Conservation (phyloP, 345 rosid genomes). For the Psidium friedrichsthalianum region DNA sequence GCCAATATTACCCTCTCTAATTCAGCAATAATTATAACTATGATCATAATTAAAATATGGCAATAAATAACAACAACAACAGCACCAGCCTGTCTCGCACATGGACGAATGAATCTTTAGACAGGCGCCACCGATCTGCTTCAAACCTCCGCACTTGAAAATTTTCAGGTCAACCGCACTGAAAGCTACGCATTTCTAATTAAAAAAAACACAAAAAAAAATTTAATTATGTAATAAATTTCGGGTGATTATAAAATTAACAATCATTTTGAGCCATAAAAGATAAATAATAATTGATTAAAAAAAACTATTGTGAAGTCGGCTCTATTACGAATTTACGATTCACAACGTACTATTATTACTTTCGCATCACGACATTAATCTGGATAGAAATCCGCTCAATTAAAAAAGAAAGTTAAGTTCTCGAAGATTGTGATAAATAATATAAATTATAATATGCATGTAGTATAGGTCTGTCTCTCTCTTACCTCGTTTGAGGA, state of each 20-base stretch:
- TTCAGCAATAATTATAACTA: neutral
- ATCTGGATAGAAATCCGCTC: neutral
- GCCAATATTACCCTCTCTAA: neutral
- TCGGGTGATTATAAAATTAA: too few species aligned
- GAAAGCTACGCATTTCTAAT: neutral
- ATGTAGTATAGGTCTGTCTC: too few species aligned
- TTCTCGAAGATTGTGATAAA: neutral
- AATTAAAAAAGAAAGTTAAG: neutral
- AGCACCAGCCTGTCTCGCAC: neutral
- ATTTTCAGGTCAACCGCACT: neutral
- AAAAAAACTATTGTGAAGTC: too few species aligned
- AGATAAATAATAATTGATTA: too few species aligned
- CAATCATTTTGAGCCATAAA: too few species aligned
- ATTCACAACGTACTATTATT: too few species aligned
- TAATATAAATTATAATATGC: neutral
- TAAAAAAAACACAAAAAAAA: neutral
- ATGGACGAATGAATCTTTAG: neutral
- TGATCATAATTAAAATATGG: neutral
- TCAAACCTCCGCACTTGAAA: neutral
- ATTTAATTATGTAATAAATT: too few species aligned
- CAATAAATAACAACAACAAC: neutral
- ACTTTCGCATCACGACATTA: neutral
- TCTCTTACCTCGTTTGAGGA: neutral
- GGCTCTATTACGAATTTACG: too few species aligned
- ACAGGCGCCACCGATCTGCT: neutral